Percentiles rank a stretch among this genome's conserved stretches.
Conservation (phyloP, 441 rosid species). For the Populus tomentosa region DNA sequence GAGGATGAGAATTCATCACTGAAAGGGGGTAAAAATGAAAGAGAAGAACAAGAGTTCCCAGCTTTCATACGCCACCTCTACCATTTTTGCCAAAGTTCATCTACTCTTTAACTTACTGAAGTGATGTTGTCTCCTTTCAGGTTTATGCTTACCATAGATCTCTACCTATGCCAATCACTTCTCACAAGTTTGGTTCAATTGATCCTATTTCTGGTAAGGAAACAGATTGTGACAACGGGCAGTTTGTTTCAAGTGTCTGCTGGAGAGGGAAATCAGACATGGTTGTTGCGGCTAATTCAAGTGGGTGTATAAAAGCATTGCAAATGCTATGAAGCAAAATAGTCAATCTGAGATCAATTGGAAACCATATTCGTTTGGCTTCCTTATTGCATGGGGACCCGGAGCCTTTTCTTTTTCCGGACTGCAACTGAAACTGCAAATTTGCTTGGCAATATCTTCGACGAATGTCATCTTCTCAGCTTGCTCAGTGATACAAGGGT, state of each 20-base stretch:
- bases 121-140: conserved; percentile 33
- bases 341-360: conserved; percentile 4
- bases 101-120: conserved; percentile 2
- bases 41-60: not conserved
- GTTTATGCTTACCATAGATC: conserved; percentile 82
- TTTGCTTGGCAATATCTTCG: not conserved
- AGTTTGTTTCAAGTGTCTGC: conserved; percentile 91
- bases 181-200: conserved; percentile 88
- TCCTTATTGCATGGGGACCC: conserved; percentile 7
- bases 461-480: conserved; percentile 2
- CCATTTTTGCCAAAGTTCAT: conserved; percentile 1
- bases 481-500: not conserved
- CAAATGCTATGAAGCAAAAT: conserved; percentile 53
- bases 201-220: conserved; percentile 81
- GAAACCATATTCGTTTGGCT: not conserved
- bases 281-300: conserved; percentile 84
- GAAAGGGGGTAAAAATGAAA: not conserved
- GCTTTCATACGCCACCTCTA: not conserved
- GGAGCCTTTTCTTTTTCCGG: not conserved
- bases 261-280: conserved; percentile 86
- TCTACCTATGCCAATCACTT: conserved; percentile 83
- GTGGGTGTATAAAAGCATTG: conserved; percentile 89
- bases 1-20: not conserved
- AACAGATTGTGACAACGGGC: conserved; percentile 75
- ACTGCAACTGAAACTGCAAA: conserved; percentile 11